phyloP scores from a whole-genome alignment of 2,329 filamentous ascomycete species.

The Coleophoma crateriformis region DNA sequence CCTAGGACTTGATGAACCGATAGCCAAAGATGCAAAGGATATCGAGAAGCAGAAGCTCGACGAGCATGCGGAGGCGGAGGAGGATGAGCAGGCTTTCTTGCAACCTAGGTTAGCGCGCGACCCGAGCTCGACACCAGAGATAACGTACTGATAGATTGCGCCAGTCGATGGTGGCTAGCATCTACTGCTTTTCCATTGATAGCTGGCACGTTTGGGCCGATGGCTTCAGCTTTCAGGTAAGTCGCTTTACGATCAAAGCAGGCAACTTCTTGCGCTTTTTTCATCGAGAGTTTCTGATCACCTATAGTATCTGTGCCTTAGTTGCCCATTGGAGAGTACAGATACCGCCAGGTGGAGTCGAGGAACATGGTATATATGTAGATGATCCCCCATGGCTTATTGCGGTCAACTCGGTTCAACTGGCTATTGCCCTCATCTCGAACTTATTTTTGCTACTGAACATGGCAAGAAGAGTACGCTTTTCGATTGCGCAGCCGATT shows the following conservation, averaged over 20 bases:
- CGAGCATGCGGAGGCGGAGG: slow-evolving; percentile 15
- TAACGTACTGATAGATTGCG: background rate
- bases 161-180: slow-evolving; percentile 51
- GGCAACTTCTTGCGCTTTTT: too few relatives aligned
- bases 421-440: slow-evolving; percentile 69
- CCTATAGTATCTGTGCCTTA: slow-evolving; percentile 71
- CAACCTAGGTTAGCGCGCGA: slow-evolving; percentile 14
- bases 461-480: slow-evolving; percentile 75
- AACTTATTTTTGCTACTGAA: slow-evolving; percentile 83
- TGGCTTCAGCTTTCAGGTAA: slow-evolving; percentile 68
- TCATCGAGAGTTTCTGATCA: too few relatives aligned
- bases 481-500: slow-evolving; percentile 74
- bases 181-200: slow-evolving; percentile 69
- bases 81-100: slow-evolving; percentile 22
- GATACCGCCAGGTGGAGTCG: slow-evolving; percentile 41
- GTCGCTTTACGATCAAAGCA: too few relatives aligned
- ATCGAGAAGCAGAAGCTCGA: slow-evolving; percentile 18
- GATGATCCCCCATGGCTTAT: slow-evolving; percentile 70
- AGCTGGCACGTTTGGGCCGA: slow-evolving; percentile 76
- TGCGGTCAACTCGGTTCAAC: slow-evolving; percentile 70
- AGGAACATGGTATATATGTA: slow-evolving; percentile 48
- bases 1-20: slow-evolving; percentile 19
- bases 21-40: slow-evolving; percentile 19
- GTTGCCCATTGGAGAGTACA: slow-evolving; percentile 71
- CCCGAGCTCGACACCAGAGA: background rate